Percentiles rank a stretch among this genome's conserved stretches.
These are phyloP conservation scores for Pyracantha coccinea DNA, from an alignment of 331 rosid species.

Conservation along the genomic window DNA sequence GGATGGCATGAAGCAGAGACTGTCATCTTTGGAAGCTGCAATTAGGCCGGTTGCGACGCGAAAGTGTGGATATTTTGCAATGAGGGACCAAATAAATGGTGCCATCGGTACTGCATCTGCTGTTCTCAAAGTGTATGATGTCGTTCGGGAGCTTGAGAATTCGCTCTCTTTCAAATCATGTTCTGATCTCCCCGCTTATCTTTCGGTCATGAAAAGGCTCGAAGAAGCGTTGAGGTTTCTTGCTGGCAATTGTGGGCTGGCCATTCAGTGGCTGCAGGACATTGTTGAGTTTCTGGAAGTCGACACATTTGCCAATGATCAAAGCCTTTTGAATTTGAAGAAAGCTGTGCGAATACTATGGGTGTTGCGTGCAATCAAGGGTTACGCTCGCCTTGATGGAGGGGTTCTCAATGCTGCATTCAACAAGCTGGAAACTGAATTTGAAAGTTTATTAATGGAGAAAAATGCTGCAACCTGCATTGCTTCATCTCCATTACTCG, in stretches of 20 bases:
- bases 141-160: conserved; percentile 49
- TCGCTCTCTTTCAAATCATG: conserved; percentile 33
- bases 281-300: conserved; percentile 39
- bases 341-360: conserved; percentile 37
- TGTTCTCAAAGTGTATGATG: conserved; percentile 38
- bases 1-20: conserved; percentile 31
- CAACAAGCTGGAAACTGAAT: conserved; percentile 59
- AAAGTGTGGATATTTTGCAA: conserved; percentile 21
- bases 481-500: conserved; percentile 17
- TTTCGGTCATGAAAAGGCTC: conserved; percentile 42
- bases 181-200: conserved; percentile 43
- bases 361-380: conserved; percentile 39
- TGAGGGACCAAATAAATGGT: conserved; percentile 39
- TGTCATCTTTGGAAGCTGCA: conserved; percentile 40
- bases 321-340: conserved; percentile 32
- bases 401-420: conserved; percentile 62
- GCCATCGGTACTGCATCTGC: conserved; percentile 64
- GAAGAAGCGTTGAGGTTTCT: conserved; percentile 74
- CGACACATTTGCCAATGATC: conserved; percentile 21
- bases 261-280: conserved; percentile 55
- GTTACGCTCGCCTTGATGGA: conserved; percentile 35
- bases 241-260: conserved; percentile 51
- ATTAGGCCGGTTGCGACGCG: conserved; percentile 15
- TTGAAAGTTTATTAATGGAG: conserved; percentile 40
- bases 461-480: conserved; percentile 17